Conservation (phyloP, 371 early-diverging fungal species). For the Mucor racemosus region DNA sequence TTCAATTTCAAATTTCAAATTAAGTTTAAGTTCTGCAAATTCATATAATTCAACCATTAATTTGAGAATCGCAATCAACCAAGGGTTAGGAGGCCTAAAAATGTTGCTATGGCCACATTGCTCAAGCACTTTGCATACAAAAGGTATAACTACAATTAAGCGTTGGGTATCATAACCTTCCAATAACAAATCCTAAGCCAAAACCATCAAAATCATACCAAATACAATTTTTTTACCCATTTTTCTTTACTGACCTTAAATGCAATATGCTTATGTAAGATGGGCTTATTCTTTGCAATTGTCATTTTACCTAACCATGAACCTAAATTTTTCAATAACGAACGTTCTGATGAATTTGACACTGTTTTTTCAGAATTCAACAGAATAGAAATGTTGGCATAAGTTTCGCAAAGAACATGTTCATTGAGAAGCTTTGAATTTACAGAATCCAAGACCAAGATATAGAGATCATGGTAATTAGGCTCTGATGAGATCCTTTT, state of each 20-base stretch:
- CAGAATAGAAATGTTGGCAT: conserved; percentile 78
- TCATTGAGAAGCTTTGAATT: conserved; percentile 60
- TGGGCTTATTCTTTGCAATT: conserved; percentile 88
- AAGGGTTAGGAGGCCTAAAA: conserved; percentile 96
- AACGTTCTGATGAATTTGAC: conserved; percentile 84
- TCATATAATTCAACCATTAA: conserved; percentile 92
- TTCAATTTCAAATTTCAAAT: conserved; percentile 95
- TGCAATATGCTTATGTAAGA: conserved; percentile 89
- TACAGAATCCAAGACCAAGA: conserved; percentile 75
- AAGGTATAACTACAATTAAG: conserved; percentile 94
- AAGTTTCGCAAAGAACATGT: conserved; percentile 87
- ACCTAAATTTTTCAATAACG: conserved; percentile 91
- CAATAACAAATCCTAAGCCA: conserved; percentile 74
- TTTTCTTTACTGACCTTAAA: conserved; percentile 73
- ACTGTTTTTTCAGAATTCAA: conserved; percentile 92
- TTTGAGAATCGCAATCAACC: conserved; percentile 94
- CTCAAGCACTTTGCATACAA: conserved; percentile 96
- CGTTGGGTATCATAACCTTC: conserved; percentile 89
- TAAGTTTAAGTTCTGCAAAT: conserved; percentile 89
- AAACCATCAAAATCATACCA: not conserved
- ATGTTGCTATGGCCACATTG: conserved; percentile 82
- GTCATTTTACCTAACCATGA: conserved; percentile 96
- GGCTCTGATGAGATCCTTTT: conserved; percentile 92
- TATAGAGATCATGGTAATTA: conserved; percentile 89
- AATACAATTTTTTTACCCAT: not conserved